Evolutionary conservation across 805 yeast genomes (phyloP).

Genomic region (Myxozyma mucilagina): DNA sequence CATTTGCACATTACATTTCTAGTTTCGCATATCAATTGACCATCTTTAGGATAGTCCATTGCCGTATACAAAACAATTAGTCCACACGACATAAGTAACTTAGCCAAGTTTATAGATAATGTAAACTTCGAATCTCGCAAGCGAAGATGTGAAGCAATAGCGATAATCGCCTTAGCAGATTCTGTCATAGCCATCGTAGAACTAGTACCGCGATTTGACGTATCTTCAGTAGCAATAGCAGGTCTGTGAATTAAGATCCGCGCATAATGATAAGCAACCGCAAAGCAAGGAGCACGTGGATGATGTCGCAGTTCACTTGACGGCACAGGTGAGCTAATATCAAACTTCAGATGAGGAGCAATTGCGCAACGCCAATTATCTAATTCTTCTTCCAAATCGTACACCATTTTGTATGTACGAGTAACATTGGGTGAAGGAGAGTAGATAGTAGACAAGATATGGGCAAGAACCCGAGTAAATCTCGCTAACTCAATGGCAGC

Average conservation of each 20-base stretch:
- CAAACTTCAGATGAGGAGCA: constrained; percentile 61
- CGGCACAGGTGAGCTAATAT: constrained; percentile 44
- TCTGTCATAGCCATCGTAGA: constrained; percentile 40
- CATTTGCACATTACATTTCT: constrained; percentile 50
- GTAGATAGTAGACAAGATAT: constrained; percentile 59
- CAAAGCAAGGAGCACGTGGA: constrained; percentile 45
- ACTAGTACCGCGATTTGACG: constrained; percentile 32
- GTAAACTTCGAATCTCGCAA: constrained; percentile 35
- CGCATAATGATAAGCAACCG: constrained; percentile 61
- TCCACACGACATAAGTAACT: constrained; percentile 33
- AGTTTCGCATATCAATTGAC: constrained; percentile 72
- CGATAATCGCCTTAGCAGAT: constrained; percentile 39
- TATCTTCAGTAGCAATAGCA: constrained; percentile 36
- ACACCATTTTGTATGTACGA: constrained; percentile 31
- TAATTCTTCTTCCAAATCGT: constrained; percentile 58
- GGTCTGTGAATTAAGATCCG: constrained; percentile 66
- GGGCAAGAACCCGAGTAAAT: constrained; percentile 53
- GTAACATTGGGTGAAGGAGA: constrained; percentile 4
- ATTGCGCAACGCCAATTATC: constrained; percentile 79
- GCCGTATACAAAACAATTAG: constrained; percentile 52
- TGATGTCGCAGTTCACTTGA: constrained; percentile 19
- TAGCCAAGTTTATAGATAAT: constrained; percentile 36
- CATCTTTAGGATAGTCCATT: constrained; percentile 79
- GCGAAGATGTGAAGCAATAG: constrained; percentile 36
- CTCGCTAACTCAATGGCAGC: constrained; percentile 27